Evolutionary conservation across 805 yeast species (phyloP).

Genomic region (Kodamaea lidongshanica): DNA sequence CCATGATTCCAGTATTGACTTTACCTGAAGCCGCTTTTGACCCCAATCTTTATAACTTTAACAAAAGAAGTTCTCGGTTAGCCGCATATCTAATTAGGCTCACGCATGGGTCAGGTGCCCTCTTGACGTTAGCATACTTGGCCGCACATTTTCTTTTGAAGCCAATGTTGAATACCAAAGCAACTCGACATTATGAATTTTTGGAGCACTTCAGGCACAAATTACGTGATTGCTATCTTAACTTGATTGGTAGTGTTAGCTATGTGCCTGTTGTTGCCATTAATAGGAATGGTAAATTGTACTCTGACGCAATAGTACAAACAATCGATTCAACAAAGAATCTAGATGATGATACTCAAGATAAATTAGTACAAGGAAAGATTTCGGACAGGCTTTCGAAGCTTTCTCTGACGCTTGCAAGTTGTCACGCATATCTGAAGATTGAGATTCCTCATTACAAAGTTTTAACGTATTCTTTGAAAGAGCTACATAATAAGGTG

Average conservation of each 20-base stretch:
- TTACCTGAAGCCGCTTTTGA: constrained; percentile 39
- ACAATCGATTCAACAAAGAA: constrained; percentile 20
- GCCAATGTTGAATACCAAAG: constrained; percentile 29
- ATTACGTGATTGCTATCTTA: constrained; percentile 32
- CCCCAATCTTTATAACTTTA: constrained; percentile 17
- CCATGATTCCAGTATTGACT: constrained; percentile 30
- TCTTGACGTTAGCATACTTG: constrained; percentile 24
- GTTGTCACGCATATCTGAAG: constrained; percentile 23
- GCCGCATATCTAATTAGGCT: constrained; percentile 23
- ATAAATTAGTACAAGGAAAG: constrained; percentile 21
- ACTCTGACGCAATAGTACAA: constrained; percentile 35
- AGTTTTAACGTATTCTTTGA: constrained; percentile 21
- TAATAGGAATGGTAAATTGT: constrained; percentile 23
- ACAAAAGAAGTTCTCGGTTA: constrained; percentile 18
- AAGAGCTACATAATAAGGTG: constrained; percentile 30
- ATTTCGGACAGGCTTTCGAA: constrained; percentile 19
- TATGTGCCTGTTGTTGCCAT: constrained; percentile 37
- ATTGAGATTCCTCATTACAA: constrained; percentile 30
- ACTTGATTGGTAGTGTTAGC: constrained; percentile 27
- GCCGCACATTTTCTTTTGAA: constrained; percentile 27
- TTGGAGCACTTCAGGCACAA: constrained; percentile 27
- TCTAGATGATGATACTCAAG: constrained; percentile 17
- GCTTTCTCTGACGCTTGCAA: constrained; percentile 17
- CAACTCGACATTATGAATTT: constrained; percentile 27
- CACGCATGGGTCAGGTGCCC: constrained; percentile 30